These are phyloP conservation scores for Verticillium tricorpus DNA, from an alignment of 2,329 filamentous ascomycete genomes.

Conservation along the genomic window DNA sequence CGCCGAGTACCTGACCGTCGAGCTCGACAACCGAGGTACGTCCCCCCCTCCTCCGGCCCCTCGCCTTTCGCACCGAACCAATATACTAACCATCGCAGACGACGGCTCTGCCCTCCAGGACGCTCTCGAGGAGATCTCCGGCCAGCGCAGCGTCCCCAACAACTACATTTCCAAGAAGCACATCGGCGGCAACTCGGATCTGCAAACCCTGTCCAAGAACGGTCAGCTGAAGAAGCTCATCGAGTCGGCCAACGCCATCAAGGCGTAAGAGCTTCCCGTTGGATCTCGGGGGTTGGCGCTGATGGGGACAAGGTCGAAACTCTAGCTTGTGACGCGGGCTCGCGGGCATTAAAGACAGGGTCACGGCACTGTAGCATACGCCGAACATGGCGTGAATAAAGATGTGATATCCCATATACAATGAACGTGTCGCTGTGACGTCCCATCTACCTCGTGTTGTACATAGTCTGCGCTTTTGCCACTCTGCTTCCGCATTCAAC, in stretches of 20 bases:
- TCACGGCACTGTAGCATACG: too few species aligned
- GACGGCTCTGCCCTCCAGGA: conserved; percentile 81
- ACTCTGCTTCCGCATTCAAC: conserved; percentile 7
- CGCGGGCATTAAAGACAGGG: not conserved
- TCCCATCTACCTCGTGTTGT: not conserved
- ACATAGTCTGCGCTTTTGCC: not conserved
- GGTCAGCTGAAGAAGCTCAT: conserved; percentile 37
- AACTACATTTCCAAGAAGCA: conserved; percentile 89
- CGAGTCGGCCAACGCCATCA: conserved; percentile 35
- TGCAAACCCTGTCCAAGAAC: conserved; percentile 53
- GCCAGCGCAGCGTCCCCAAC: conserved; percentile 90
- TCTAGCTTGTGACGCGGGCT: not conserved
- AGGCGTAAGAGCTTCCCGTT: conserved; percentile 28
- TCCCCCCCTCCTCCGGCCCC: conserved; percentile 32
- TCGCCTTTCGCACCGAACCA: not conserved
- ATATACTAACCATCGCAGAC: conserved; percentile 42
- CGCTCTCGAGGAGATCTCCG: conserved; percentile 73
- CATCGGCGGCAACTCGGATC: conserved; percentile 93
- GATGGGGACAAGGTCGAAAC: not conserved
- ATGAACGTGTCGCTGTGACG: not conserved
- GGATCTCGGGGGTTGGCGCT: not conserved
- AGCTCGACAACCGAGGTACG: conserved; percentile 82
- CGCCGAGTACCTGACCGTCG: conserved; percentile 70
- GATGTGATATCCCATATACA: not conserved
- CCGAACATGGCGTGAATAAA: not conserved